Evolutionary conservation across 805 yeast species (phyloP).

Genomic region (Candida silvicultrix): DNA sequence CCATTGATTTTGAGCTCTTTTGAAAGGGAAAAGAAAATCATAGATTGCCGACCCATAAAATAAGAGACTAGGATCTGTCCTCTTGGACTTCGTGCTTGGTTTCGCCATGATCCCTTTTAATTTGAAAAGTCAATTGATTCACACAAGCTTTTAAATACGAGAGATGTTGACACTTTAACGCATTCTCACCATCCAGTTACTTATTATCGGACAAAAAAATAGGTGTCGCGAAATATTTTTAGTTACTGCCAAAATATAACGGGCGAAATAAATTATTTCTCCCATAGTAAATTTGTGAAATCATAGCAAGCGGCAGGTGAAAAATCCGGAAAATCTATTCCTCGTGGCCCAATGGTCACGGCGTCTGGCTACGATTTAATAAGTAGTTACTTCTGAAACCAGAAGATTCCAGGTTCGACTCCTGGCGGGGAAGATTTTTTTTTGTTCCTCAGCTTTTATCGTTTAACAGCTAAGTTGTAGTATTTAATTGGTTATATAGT

Average conservation of each 20-base stretch:
- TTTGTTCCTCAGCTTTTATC: too few relatives aligned
- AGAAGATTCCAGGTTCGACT: constrained; percentile 2
- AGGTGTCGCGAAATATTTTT: too few relatives aligned
- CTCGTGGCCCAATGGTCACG: constrained; percentile 75
- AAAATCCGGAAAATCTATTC: constrained; percentile 31
- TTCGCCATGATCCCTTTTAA: background rate
- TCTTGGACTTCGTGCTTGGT: background rate
- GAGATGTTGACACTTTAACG: too few relatives aligned
- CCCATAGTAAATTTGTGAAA: too few relatives aligned
- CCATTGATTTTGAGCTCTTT: constrained; percentile 85
- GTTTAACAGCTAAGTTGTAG: too few relatives aligned
- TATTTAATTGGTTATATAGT: too few relatives aligned
- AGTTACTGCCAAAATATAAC: too few relatives aligned
- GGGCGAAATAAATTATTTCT: too few relatives aligned
- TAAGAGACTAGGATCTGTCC: constrained; percentile 12
- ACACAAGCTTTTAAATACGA: too few relatives aligned
- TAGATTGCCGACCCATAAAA: constrained; percentile 62
- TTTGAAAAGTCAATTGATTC: too few relatives aligned
- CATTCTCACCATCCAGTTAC: background rate
- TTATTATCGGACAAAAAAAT: too few relatives aligned
- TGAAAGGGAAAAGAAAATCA: constrained; percentile 73
- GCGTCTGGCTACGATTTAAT: constrained; percentile 61
- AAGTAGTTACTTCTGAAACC: constrained; percentile 1
- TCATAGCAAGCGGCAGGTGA: too few relatives aligned
- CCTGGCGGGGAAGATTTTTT: constrained; percentile 1